These are phyloP conservation scores for Penicillium silybi DNA, from an alignment of 495 filamentous ascomycete species.

Conservation along the genomic window DNA sequence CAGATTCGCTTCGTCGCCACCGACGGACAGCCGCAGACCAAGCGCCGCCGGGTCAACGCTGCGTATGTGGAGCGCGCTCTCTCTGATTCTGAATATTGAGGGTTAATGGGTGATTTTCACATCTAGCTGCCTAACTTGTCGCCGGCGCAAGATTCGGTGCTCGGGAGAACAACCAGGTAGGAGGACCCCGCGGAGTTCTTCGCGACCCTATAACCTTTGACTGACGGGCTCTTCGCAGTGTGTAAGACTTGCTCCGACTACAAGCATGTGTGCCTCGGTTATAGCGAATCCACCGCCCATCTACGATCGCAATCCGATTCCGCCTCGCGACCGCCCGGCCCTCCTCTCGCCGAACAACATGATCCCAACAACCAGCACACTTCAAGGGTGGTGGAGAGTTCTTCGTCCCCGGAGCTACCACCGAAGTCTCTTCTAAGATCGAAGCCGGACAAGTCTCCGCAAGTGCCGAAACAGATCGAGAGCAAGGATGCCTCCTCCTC, in stretches of 20 bases:
- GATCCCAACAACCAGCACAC: conserved; percentile 15
- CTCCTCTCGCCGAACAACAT: conserved; percentile 16
- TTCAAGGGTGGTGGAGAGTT: conserved; percentile 23
- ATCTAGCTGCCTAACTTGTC: conserved; percentile 68
- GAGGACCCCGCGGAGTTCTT: conserved; percentile 1
- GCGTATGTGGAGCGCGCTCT: conserved; percentile 53
- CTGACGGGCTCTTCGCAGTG: conserved; percentile 23
- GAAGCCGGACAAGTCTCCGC: conserved; percentile 16
- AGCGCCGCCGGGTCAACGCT: conserved; percentile 75
- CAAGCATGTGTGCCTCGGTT: conserved; percentile 68
- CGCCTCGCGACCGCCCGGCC: conserved; percentile 22
- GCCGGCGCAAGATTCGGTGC: conserved; percentile 79
- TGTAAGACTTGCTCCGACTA: conserved; percentile 75
- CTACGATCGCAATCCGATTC: conserved; percentile 37
- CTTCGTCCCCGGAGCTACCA: conserved; percentile 28
- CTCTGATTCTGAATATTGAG: conserved; percentile 8
- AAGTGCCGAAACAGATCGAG: conserved; percentile 12
- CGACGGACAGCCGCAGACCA: conserved; percentile 75
- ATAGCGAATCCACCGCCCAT: conserved; percentile 67
- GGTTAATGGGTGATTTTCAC: conserved; percentile 11
- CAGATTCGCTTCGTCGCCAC: conserved; percentile 77
- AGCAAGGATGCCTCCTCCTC: conserved; percentile 15
- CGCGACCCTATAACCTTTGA: neutral
- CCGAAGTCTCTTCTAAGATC: conserved; percentile 3
- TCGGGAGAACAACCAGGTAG: conserved; percentile 67